Percentiles rank a stretch among this genome's conserved stretches.
Conservation (phyloP, 768 basidiomycete species). For the Udeniomyces megalosporus region DNA sequence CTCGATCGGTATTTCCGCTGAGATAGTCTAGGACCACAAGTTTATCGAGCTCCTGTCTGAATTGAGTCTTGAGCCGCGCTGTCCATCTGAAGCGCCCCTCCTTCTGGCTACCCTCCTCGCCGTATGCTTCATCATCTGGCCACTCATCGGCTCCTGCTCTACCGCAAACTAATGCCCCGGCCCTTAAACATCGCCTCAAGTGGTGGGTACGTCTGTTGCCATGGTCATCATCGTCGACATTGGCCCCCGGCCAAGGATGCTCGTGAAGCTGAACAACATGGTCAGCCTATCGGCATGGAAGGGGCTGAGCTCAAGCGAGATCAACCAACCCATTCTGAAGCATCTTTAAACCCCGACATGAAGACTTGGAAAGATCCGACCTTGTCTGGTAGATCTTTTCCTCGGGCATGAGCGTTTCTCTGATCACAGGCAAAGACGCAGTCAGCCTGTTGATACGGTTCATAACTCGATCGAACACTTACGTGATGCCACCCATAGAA, state of each 20-base stretch:
- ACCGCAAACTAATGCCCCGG: constrained; percentile 43
- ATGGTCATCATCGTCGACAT: constrained; percentile 22
- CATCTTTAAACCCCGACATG: constrained; percentile 47
- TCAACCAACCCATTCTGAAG: background rate
- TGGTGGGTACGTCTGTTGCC: background rate
- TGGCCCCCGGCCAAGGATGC: constrained; percentile 74
- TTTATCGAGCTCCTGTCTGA: constrained; percentile 79
- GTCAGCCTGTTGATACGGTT: background rate
- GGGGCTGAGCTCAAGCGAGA: background rate
- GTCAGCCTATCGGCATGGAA: no score
- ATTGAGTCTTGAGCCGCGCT: constrained; percentile 55
- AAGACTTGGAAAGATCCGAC: constrained; percentile 74
- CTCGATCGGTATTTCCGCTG: constrained; percentile 79
- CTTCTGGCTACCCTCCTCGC: constrained; percentile 34
- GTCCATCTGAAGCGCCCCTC: constrained; percentile 59
- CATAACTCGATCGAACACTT: constrained; percentile 20
- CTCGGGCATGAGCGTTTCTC: constrained; percentile 35
- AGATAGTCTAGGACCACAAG: constrained; percentile 70
- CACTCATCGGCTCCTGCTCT: constrained; percentile 40
- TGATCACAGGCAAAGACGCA: background rate
- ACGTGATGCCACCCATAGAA: constrained; percentile 81
- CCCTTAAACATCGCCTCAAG: background rate
- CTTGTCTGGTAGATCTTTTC: constrained; percentile 69
- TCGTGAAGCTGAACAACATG: constrained; percentile 43
- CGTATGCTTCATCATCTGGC: constrained; percentile 41